Evolutionary conservation across 108 stramenopile genomes (phyloP), one percentile per base, ranked within the genome.

Genomic region (Heterococcus sp.): DNA sequence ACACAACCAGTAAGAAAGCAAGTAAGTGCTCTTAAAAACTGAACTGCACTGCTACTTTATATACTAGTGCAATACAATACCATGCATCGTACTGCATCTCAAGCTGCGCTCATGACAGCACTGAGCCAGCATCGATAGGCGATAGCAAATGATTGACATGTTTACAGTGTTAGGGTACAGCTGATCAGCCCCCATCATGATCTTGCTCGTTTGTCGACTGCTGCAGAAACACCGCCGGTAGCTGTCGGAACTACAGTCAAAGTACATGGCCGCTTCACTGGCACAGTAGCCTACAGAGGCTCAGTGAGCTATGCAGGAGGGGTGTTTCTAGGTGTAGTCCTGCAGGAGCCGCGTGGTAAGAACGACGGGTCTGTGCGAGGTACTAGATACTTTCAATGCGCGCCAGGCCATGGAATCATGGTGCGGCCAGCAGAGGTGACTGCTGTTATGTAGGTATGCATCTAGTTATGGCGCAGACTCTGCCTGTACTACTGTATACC

Each of bases 321-420:
- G 33, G 82, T 78, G 38, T 88, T 85, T 83, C 65, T 88, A 21
- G 88, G 88, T 40, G 71, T 88, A 38, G 85, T 74, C 37, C 67
- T 86, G 63, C 84, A 82, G 39, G 73, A 74, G 35, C 75, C 82
- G 2, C 46, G 34, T 28, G 88, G 88, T 36, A 86, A 86, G 78
- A 85, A 88, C 68, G 66, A 84, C 70, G 88, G 88, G 32, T 40
- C 39, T n/a, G 73, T 86, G 40, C 82, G 84, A 38, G 85, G 85
- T 0, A 32, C 37, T 30, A 1, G 2, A n/a, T 88, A 88, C 66
- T 88, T 88, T 72, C 5, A 29, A 0, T 88, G 88, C 82, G 31
- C 29, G 1, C 38, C 4, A 1, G 66, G 73, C 58, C 81, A 76
- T 64, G 88, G 88, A 1, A 21, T 86, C 37, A 76, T 88, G 32